Base-by-base conservation (phyloP, 768 basidiomycete species). In the Phanerodontia chrysosporium region DNA sequence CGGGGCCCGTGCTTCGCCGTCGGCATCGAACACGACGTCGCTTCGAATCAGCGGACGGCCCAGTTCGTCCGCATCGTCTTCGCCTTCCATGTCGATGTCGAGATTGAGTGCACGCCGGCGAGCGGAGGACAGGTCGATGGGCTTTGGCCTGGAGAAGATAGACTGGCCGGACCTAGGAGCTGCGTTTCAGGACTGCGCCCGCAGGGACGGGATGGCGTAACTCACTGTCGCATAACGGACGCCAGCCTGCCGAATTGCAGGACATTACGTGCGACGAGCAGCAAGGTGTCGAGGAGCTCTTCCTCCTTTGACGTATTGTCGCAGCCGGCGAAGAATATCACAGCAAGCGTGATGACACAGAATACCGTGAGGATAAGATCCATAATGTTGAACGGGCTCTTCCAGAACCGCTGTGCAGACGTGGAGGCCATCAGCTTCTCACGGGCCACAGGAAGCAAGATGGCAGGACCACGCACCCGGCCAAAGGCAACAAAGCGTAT, bases 401-500 rank as follows among this genome's bases (percentile, higher is more conserved):
- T 90, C 92, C 92, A 95, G 78, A 97, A 97, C 92, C 94, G 90
- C 94, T 95, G 69, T 42, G 55, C 58, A n/a, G n/a, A 53, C 12
- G 54, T 49, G 59, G 44, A 53, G 39, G 16, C 13, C 6, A 18
- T 27, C 10, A 58, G 55, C 45, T 44, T 35, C 39, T 18, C 39
- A 42, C 39, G 39, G 39, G 16, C 39, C 18, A 61, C 51, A 36
- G 32, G 14, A 21, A 4, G 13, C 3, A 21, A 5, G n/a, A 18
- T 16, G 32, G 35, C 22, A 28, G 45, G 24, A 27, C 21, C 14
- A 78, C 92, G 67, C 67, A 98, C 96, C 73, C 84, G 83, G 61
- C 96, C 96, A 67, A 97, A 90, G 1, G 97, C 97, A 58, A 98
- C 78, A 70, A 98, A 89, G 42, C 97, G 85, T 59, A 96, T 90